Percentiles rank a stretch among this genome's conserved stretches.
phyloP scores from a whole-genome alignment of 257 asterid genomes.

The Paraleonurus japonicus region DNA sequence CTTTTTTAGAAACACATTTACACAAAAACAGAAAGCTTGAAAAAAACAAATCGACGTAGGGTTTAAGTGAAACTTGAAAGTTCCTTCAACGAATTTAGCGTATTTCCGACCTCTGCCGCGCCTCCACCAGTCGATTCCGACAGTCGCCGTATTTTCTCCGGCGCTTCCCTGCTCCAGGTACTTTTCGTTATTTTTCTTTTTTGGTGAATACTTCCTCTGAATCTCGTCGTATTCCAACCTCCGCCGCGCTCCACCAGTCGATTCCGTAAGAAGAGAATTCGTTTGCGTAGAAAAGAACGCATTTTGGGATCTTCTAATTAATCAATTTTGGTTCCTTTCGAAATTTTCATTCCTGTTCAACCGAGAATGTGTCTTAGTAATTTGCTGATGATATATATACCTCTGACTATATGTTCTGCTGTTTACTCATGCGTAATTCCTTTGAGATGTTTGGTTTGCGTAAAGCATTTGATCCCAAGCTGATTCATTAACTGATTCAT shows the following conservation, averaged over 20 bases:
- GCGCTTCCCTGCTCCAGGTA: not conserved
- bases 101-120: not conserved
- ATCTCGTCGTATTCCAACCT: not conserved
- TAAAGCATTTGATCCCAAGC: conserved; percentile 3
- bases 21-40: no score
- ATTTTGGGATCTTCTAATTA: no score
- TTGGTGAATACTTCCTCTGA: not conserved
- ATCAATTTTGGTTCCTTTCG: not conserved
- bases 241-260: not conserved
- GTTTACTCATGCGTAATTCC: not conserved
- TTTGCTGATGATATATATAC: not conserved
- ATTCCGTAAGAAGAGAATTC: not conserved
- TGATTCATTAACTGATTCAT: not conserved
- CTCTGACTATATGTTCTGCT: not conserved
- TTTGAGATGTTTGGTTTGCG: conserved; percentile 25
- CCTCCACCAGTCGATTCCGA: not conserved
- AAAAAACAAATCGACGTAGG: not conserved
- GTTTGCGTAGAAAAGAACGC: not conserved
- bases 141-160: no score
- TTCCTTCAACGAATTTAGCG: no score
- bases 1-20: no score
- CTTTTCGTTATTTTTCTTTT: no score
- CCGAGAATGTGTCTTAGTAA: not conserved
- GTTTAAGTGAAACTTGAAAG: not conserved
- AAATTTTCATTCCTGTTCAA: not conserved